phyloP scores from a whole-genome alignment of 2,329 filamentous ascomycete species.

The Colletotrichum trifolii region DNA sequence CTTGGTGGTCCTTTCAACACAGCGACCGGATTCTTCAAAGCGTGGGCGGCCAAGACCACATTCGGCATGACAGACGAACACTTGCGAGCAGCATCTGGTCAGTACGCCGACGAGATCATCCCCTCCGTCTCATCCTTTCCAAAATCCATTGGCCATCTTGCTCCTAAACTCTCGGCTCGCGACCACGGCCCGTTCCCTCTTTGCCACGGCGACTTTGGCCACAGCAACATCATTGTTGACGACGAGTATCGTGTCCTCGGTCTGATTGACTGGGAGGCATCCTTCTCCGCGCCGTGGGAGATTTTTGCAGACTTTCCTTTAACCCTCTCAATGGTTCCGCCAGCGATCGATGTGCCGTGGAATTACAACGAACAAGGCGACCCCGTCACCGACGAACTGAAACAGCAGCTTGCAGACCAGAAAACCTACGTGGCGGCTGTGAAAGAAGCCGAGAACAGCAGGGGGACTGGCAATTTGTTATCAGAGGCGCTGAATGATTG shows the following conservation, averaged over 20 bases:
- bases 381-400: slow-evolving; percentile 2
- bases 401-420: slow-evolving; percentile 7
- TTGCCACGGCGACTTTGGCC: slow-evolving; percentile 10
- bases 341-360: slow-evolving; percentile 3
- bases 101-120: slow-evolving; percentile 11
- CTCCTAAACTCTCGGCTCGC: background rate
- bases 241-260: slow-evolving; percentile 39
- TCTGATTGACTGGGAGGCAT: slow-evolving; percentile 43
- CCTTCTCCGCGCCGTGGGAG: slow-evolving; percentile 32
- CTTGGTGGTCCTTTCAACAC: slow-evolving; percentile 12
- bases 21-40: slow-evolving; percentile 13
- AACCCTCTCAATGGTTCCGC: slow-evolving; percentile 16
- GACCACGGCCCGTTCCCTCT: slow-evolving; percentile 12
- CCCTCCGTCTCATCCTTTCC: slow-evolving; percentile 10
- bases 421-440: slow-evolving; percentile 8
- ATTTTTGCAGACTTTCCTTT: slow-evolving; percentile 16
- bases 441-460: background rate
- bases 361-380: slow-evolving; percentile 18
- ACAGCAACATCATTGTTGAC: slow-evolving; percentile 41
- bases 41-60: slow-evolving; percentile 10
- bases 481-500: slow-evolving; percentile 2
- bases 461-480: background rate
- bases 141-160: slow-evolving; percentile 4
- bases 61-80: background rate
- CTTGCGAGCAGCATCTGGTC: background rate